Conservation (phyloP, 768 basidiomycete genomes). For the Mycena vulgaris region DNA sequence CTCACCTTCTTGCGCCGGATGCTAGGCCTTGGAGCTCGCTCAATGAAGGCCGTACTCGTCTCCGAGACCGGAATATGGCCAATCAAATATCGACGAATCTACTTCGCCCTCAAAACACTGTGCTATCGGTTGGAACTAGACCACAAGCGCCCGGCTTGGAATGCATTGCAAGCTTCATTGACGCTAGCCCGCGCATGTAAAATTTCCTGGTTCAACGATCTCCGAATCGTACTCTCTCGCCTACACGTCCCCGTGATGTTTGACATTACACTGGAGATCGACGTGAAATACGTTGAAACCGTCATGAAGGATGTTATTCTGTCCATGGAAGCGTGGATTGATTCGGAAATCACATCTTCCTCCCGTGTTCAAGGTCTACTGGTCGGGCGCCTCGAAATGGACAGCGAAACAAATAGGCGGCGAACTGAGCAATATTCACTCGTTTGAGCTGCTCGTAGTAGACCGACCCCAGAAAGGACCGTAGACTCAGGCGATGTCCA, state of each 20-base stretch:
- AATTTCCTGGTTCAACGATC: neutral
- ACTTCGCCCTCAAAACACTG: neutral
- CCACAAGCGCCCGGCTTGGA: neutral
- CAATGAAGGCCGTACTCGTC: neutral
- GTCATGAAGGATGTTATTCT: neutral
- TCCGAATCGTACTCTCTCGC: neutral
- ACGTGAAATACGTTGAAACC: neutral
- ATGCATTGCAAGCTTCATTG: neutral
- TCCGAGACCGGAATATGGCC: neutral
- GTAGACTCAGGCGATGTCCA: too few relatives aligned
- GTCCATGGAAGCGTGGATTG: neutral
- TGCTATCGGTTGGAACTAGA: neutral
- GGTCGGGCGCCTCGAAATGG: neutral
- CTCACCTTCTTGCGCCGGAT: neutral
- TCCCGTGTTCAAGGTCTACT: neutral
- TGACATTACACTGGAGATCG: neutral
- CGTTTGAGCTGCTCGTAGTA: too few relatives aligned
- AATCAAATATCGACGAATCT: neutral
- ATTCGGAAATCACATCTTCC: neutral
- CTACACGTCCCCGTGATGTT: neutral
- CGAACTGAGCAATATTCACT: too few relatives aligned
- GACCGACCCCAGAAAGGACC: too few relatives aligned
- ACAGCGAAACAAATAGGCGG: neutral
- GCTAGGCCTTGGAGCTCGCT: neutral
- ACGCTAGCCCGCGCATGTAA: neutral